Evolutionary conservation across 2,329 filamentous ascomycete genomes (phyloP), one percentile per base, ranked within the genome.

Genomic region (Trichophaea hybrida): DNA sequence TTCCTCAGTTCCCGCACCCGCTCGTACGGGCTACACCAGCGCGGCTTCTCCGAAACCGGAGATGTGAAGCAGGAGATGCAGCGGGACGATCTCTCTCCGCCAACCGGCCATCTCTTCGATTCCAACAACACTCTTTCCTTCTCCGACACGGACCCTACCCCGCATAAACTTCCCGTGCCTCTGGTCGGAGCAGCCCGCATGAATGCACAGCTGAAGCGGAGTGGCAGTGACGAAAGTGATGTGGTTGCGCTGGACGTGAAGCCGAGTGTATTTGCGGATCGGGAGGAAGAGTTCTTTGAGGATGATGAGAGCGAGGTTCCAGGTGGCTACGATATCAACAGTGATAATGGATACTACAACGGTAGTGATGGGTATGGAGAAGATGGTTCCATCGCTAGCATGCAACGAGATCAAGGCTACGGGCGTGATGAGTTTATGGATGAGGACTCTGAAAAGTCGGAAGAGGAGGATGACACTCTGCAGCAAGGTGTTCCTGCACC

Each of bases 381-480:
- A 12, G 15, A 12, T 3, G 38, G 3, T 24, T 24, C 24, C 3
- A 24, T 3, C 24, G 3, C 24, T 24, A 24, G 24, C 24, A 24
- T 24, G 24, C 24, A 24, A 3, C 24, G 24, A 3, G 12, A 12
- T 44, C 40, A 44, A 44, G 48, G 48, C 48, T 24, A 24, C 24
- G 24, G 24, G 24, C 24, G 24, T 24, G 24, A 24, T 24, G 24
- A 24, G 34, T n/a, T 13, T 54, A 35, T 38, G 31, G 24, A 54
- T 10, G 13, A 33, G 13, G 31, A 31, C 7, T 15, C 13, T 31
- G 51, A 54, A 34, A 31, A 56, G 53, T 43, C 5, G 13, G 35
- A 56, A 13, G 53, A 56, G 15, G 53, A 56, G 53, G 53, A 56
- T 10, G 35, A 56, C 34, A 31, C n/a, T n/a, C 15, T n/a, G 53